Evolutionary conservation across 371 early-diverging fungal species (phyloP), one percentile per base, ranked within the genome.

Genomic region (Mucor saturninus): DNA sequence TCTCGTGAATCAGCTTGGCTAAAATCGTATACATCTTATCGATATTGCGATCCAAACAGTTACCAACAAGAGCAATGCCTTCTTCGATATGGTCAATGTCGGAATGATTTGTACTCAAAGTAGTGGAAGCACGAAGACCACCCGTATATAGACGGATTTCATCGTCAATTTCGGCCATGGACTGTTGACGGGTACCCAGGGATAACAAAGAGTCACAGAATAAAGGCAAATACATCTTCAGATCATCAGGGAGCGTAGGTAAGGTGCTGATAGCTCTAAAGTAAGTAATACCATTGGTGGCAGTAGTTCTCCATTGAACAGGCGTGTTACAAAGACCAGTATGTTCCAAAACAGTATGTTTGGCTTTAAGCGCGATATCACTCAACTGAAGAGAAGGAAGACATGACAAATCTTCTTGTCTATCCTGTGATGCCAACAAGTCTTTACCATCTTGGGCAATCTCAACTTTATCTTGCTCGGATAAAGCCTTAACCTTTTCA

Each of bases 201-300:
- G 91, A 91, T 8, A 91, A 89, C 39, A 97, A 72, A 0, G 93
- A 87, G 54, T 89, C 90, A 61, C 88, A 81, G 70, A 93, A 95
- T 61, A 95, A 73, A 4, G 94, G 93, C 31, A 95, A 67, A 64
- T 89, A 94, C 43, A 88, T 74, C 70, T 87, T 80, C 53, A 92
- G 82, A 28, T 92, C 86, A 5, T 83, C 75, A 26, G 90, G 74
- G 48, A 95, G 65, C 31, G 84, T 84, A 4, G 82, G 76, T 5
- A 91, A 69, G 48, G 79, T 75, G 67, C 89, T 90, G 65, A 88
- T 86, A 1, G 89, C 83, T 48, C 86, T 79, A 42, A 95, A 81
- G 69, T 97, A 98, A n/a, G 95, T 91, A 51, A 98, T 88, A 14
- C 95, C 97, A 65, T 98, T 98, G 21, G 98, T 96, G 5, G 89